Evolutionary conservation across 2,329 filamentous ascomycete genomes (phyloP), one percentile per base, ranked within the genome.

Genomic region (Acrodontium crateriforme): DNA sequence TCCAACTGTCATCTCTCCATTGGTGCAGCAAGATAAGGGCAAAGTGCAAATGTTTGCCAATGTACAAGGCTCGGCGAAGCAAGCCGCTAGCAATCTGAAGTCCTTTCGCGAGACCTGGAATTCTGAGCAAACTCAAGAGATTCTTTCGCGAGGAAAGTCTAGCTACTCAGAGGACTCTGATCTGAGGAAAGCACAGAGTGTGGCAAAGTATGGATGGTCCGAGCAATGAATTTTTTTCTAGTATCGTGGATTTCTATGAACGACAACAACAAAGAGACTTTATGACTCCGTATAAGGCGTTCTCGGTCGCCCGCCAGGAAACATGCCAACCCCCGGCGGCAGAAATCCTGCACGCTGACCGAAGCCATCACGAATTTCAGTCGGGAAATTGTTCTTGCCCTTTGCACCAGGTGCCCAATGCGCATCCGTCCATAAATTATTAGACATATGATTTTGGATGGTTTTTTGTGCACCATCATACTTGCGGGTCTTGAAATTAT

Each of bases 1-100:
- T 13, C 59, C 58, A 4, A 49, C 50, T 9, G 44, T 63, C 12
- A 46, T 62, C 18, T 41, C 53, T 7, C 58, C 59, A 2, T 49
- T 64, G 16, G 34, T 37, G 4, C 37, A 35, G n/a, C 31, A 39
- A 16, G 34, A 29, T 8, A 31, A 32, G 9, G 40, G 39, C 29
- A 50, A 44, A 35, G 40, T 50, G 6, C 41, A 50, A 3, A 48
- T 56, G 12, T 59, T 55, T 41, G 47, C 45, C 26, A 42, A 50
- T 9, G 51, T 58, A 27, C 55, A 53, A 25, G 46, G 53, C 18
- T 49, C 54, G 11, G 52, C 58, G 4, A 33, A 52, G 12, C 39
- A 42, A 16, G 47, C 54, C 3, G 47, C 52, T 16, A 49, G 46
- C 14, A 47, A 50, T 14, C 43, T 63, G 24, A 52, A 53, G 30